Evolutionary conservation across 108 stramenopile species (phyloP).

Genomic region (Skeletonema tropicum): DNA sequence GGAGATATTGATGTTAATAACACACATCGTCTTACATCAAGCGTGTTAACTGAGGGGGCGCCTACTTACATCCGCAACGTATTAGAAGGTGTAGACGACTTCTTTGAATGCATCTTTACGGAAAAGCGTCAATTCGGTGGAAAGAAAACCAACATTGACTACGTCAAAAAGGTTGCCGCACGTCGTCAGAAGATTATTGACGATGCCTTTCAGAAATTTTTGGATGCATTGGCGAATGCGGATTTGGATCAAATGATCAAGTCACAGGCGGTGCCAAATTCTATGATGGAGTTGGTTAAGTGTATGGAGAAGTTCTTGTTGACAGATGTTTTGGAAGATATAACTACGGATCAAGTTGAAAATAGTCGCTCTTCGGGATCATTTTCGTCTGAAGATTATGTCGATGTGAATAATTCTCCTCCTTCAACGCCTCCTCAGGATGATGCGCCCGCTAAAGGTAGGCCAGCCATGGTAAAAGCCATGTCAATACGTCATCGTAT

Average conservation of each 20-base stretch:
- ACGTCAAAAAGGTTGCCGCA: conserved; percentile 31
- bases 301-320: conserved; percentile 38
- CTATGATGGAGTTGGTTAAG: conserved; percentile 22
- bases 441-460: background rate
- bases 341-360: background rate
- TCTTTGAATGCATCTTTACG: conserved; percentile 34
- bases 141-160: conserved; percentile 25
- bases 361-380: background rate
- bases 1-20: background rate
- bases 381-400: conserved; percentile 5
- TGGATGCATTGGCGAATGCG: conserved; percentile 7
- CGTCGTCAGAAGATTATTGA: conserved; percentile 30
- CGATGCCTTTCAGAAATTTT: conserved; percentile 28
- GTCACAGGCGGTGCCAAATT: background rate
- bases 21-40: background rate
- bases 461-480: conserved; percentile 5
- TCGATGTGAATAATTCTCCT: background rate
- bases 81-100: conserved; percentile 33
- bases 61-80: conserved; percentile 15
- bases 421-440: background rate
- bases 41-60: background rate
- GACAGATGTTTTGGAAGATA: conserved; percentile 26
- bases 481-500: conserved; percentile 18
- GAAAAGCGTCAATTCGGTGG: conserved; percentile 39
- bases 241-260: background rate